Conservation (phyloP, 2,329 filamentous ascomycete genomes). For the Tolypocladium ophioglossoides region DNA sequence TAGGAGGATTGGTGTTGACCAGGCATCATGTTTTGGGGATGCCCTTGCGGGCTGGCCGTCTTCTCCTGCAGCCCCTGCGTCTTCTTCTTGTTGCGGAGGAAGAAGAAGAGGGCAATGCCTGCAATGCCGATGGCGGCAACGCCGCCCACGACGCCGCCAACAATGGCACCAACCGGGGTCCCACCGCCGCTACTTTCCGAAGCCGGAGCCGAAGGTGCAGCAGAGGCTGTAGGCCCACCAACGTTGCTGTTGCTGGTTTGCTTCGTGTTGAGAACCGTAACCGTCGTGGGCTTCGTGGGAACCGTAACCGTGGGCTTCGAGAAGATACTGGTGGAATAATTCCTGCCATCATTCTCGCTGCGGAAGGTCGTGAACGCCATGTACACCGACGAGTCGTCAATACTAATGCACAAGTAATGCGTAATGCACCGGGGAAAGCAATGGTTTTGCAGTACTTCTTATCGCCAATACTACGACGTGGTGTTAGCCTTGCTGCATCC, state of each 20-base stretch:
- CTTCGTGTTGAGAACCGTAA: not conserved
- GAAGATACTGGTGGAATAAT: not conserved
- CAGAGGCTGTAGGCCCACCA: not conserved
- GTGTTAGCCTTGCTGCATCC: not conserved
- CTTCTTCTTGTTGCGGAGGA: constrained; percentile 20
- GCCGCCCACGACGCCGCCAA: constrained; percentile 27
- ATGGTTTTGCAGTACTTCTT: constrained; percentile 35
- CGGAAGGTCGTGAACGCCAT: constrained; percentile 28
- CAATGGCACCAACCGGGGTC: constrained; percentile 24
- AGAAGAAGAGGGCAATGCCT: constrained; percentile 18
- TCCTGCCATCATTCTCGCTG: constrained; percentile 18
- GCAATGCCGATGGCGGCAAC: constrained; percentile 20
- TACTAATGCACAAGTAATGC: constrained; percentile 33
- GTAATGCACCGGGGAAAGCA: constrained; percentile 26
- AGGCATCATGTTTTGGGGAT: not conserved
- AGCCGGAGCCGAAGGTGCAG: not conserved
- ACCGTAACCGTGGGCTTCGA: too few relatives aligned
- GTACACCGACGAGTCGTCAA: constrained; percentile 21
- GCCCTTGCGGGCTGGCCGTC: not conserved
- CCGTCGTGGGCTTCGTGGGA: too few relatives aligned
- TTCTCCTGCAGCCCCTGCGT: constrained; percentile 5
- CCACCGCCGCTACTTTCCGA: not conserved
- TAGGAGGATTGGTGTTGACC: constrained; percentile 10
- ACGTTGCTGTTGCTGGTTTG: not conserved
- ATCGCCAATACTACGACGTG: constrained; percentile 24